These are phyloP conservation scores for Arthonia radiata DNA, from an alignment of 495 filamentous ascomycete genomes.

Conservation along the genomic window DNA sequence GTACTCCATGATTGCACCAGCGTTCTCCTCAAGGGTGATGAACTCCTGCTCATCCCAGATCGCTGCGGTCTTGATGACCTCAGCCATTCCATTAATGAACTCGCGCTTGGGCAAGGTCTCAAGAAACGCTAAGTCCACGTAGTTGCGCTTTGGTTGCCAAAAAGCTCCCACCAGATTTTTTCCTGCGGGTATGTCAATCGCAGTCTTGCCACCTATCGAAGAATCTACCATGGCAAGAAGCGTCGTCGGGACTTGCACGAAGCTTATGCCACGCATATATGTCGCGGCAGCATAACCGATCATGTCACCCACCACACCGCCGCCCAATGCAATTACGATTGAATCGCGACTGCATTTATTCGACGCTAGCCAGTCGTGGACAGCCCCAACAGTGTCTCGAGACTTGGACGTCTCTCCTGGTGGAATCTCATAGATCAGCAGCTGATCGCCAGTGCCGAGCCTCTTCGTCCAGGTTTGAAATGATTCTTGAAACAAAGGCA, in stretches of 20 bases:
- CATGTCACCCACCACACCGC: conserved; percentile 93
- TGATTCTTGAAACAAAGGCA: conserved; percentile 42
- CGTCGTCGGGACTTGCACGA: conserved; percentile 89
- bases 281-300: conserved; percentile 92
- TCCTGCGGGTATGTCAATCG: conserved; percentile 87
- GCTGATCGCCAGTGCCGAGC: conserved; percentile 30
- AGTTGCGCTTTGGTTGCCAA: conserved; percentile 84
- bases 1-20: conserved; percentile 44
- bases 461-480: conserved; percentile 29
- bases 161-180: conserved; percentile 95
- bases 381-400: conserved; percentile 72
- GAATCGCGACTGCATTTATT: conserved; percentile 84
- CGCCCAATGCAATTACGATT: conserved; percentile 84
- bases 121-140: conserved; percentile 81
- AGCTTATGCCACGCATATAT: conserved; percentile 92
- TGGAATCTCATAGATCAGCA: conserved; percentile 66
- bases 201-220: conserved; percentile 93
- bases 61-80: conserved; percentile 93
- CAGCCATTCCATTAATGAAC: conserved; percentile 97
- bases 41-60: conserved; percentile 88
- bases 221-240: conserved; percentile 95
- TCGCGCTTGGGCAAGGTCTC: conserved; percentile 77
- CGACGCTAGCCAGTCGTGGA: conserved; percentile 93
- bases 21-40: conserved; percentile 57
- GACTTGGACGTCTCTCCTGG: conserved; percentile 89